Percentiles rank a stretch among this genome's conserved stretches.
These are phyloP conservation scores for Primulina eburnea DNA, from an alignment of 257 asterid genomes.

Conservation along the genomic window DNA sequence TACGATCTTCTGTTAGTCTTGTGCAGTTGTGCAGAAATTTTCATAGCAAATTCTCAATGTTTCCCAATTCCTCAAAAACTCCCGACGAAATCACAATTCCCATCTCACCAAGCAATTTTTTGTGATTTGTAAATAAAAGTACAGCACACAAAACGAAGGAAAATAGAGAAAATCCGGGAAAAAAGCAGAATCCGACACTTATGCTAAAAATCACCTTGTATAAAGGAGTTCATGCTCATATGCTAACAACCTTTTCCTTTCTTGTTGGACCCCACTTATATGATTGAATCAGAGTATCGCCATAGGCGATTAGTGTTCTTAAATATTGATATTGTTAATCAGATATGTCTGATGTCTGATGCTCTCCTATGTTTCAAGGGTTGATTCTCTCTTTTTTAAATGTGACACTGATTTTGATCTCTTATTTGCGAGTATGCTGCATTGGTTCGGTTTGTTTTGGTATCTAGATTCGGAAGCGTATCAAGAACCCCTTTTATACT, in stretches of 20 bases:
- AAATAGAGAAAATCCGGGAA: slow-evolving; percentile 11
- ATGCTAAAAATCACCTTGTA: slow-evolving; percentile 25
- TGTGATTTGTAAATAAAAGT: background rate
- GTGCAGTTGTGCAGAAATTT: background rate
- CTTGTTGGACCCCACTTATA: slow-evolving; percentile 38
- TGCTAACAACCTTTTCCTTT: slow-evolving; percentile 26
- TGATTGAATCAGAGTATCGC: slow-evolving; percentile 33
- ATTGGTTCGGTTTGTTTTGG: slow-evolving; percentile 31
- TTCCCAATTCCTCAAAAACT: slow-evolving; percentile 29
- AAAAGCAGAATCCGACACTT: slow-evolving; percentile 24
- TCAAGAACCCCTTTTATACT: slow-evolving; percentile 16
- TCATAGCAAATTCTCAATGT: slow-evolving; percentile 35
- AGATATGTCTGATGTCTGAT: background rate
- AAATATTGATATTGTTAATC: slow-evolving; percentile 1
- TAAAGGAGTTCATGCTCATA: slow-evolving; percentile 18
- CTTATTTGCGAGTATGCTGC: slow-evolving; percentile 24
- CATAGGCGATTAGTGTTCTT: slow-evolving; percentile 27
- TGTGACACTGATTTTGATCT: slow-evolving; percentile 22
- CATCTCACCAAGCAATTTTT: slow-evolving; percentile 1
- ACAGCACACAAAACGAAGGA: background rate
- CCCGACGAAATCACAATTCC: slow-evolving; percentile 26
- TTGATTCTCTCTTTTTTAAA: slow-evolving; percentile 19
- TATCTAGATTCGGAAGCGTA: slow-evolving; percentile 39
- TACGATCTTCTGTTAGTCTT: slow-evolving; percentile 11
- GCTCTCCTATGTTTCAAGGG: slow-evolving; percentile 18